phyloP scores from a whole-genome alignment of 805 yeast genomes.

The Brettanomyces custersianus region DNA sequence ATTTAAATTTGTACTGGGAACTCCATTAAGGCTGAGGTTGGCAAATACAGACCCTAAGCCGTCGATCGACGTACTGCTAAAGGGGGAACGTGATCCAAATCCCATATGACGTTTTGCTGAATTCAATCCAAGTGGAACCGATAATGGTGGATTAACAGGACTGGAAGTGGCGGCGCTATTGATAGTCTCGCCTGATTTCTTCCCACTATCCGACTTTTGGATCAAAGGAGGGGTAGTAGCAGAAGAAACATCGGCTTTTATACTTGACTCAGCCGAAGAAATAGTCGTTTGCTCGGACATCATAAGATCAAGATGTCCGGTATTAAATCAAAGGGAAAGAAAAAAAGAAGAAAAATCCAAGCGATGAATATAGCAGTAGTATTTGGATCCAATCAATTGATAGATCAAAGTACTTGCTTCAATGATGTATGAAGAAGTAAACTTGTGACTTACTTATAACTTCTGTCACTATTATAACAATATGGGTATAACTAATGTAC shows the following conservation, averaged over 20 bases:
- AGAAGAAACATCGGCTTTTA: constrained; percentile 16
- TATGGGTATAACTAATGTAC: too few species aligned
- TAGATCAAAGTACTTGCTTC: too few species aligned
- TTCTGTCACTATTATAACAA: too few species aligned
- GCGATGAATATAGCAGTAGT: too few species aligned
- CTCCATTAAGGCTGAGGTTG: constrained; percentile 2
- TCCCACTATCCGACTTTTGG: neutral
- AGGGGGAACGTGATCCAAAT: neutral
- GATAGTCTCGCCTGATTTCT: neutral
- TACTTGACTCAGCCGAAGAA: constrained; percentile 20
- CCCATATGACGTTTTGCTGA: too few species aligned
- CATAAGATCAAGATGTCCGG: too few species aligned
- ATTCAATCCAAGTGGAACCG: too few species aligned
- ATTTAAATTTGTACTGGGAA: neutral
- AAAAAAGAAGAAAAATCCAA: too few species aligned
- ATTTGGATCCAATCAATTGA: too few species aligned
- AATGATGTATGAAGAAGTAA: too few species aligned
- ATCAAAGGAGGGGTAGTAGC: constrained; percentile 21
- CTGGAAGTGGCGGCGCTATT: neutral
- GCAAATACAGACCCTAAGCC: constrained; percentile 1
- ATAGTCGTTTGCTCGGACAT: constrained; percentile 29
- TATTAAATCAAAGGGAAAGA: too few species aligned
- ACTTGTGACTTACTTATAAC: too few species aligned
- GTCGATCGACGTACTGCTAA: neutral
- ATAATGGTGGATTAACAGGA: neutral